Percentiles rank a stretch among this genome's conserved stretches.
phyloP scores from a whole-genome alignment of 306 rosid genomes.

The Castanea sativa region DNA sequence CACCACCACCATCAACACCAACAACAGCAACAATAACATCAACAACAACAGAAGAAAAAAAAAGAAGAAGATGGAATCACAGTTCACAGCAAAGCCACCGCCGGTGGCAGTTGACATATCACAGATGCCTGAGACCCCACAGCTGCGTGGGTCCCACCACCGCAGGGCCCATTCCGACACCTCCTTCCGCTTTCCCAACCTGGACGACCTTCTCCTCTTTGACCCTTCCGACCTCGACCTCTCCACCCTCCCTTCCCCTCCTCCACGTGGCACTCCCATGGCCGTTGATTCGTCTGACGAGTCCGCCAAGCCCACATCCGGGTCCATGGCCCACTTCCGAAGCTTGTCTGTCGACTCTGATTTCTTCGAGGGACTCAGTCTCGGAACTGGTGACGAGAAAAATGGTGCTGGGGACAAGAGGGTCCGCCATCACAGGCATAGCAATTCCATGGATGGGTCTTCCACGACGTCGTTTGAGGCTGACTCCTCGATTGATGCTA shows the following conservation, averaged over 20 bases:
- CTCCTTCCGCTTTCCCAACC: slow-evolving; percentile 68
- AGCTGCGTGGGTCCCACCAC: slow-evolving; percentile 69
- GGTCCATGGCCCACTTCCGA: slow-evolving; percentile 31
- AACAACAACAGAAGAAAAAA: too few relatives aligned
- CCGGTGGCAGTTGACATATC: slow-evolving; percentile 54
- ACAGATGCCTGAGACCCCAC: slow-evolving; percentile 70
- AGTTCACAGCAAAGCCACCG: slow-evolving; percentile 43
- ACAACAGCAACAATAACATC: accelerated
- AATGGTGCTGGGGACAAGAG: slow-evolving; percentile 51
- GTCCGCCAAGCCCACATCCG: slow-evolving; percentile 34
- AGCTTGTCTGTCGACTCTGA: slow-evolving; percentile 93
- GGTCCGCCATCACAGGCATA: slow-evolving; percentile 58
- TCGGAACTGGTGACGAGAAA: slow-evolving; percentile 27
- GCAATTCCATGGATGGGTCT: slow-evolving; percentile 84
- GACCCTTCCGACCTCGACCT: slow-evolving; percentile 91
- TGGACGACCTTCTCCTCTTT: slow-evolving; percentile 88
- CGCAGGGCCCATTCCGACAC: slow-evolving; percentile 93
- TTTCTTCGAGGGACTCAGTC: slow-evolving; percentile 69
- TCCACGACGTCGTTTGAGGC: slow-evolving; percentile 58
- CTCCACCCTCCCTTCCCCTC: slow-evolving; percentile 50
- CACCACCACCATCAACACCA: background rate
- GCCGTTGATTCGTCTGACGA: slow-evolving; percentile 54
- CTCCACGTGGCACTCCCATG: slow-evolving; percentile 27
- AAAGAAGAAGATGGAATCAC: slow-evolving; percentile 30
- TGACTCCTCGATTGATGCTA: slow-evolving; percentile 46